These are phyloP conservation scores for Lomentospora prolificans DNA, from an alignment of 2,329 filamentous ascomycete genomes.

Conservation along the genomic window DNA sequence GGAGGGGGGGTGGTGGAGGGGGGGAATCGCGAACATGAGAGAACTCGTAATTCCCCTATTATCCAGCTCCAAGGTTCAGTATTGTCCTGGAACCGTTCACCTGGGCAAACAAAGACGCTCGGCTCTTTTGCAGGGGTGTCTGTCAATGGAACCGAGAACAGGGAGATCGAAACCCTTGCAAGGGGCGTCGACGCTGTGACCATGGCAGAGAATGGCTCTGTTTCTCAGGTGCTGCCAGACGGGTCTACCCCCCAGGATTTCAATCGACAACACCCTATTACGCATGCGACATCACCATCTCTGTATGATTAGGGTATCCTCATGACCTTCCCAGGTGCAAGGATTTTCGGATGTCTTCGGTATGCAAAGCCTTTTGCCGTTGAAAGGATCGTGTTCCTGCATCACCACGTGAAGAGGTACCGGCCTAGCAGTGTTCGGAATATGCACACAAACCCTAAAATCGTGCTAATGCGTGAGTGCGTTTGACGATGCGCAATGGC, in stretches of 20 bases:
- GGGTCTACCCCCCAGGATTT: too few relatives aligned
- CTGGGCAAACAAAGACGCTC: background rate
- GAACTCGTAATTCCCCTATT: too few relatives aligned
- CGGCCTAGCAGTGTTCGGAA: too few relatives aligned
- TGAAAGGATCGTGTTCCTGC: background rate
- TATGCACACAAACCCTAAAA: too few relatives aligned
- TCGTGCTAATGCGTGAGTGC: too few relatives aligned
- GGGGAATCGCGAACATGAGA: too few relatives aligned
- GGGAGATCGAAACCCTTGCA: background rate
- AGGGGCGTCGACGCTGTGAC: background rate
- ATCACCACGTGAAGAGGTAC: background rate
- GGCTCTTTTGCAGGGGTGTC: background rate
- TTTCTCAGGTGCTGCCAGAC: too few relatives aligned
- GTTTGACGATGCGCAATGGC: too few relatives aligned
- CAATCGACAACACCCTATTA: too few relatives aligned
- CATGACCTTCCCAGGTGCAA: background rate
- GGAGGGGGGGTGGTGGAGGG: too few relatives aligned
- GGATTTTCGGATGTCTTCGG: conserved; percentile 1
- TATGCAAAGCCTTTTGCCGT: background rate
- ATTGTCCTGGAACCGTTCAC: background rate
- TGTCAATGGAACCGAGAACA: background rate
- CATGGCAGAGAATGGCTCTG: too few relatives aligned
- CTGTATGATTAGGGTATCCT: background rate
- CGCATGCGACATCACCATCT: background rate
- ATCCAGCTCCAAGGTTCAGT: background rate